Percentiles rank a stretch among this genome's conserved stretches.
Conservation (phyloP, 2,329 filamentous ascomycete genomes). For the Cyanodermella asteris region DNA sequence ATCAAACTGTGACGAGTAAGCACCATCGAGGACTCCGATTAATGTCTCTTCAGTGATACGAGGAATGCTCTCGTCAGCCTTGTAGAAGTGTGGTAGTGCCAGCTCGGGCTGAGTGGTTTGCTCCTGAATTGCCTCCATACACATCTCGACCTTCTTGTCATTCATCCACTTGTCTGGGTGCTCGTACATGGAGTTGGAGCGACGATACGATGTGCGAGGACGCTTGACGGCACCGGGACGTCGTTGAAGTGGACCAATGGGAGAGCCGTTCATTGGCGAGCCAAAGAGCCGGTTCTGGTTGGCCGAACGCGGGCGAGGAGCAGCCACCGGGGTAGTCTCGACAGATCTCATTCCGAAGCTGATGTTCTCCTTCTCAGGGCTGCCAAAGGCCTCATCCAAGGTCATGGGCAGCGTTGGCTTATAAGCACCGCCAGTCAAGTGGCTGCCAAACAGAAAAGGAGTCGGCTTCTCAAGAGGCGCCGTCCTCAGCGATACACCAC, state of each 20-base stretch:
- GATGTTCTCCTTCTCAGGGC: too few relatives aligned
- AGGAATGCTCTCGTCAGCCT: conserved; percentile 69
- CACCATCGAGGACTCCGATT: conserved; percentile 68
- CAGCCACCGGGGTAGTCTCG: too few relatives aligned
- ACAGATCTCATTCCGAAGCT: too few relatives aligned
- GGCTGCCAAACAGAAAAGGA: too few relatives aligned
- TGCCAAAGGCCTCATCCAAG: too few relatives aligned
- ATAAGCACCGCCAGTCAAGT: too few relatives aligned
- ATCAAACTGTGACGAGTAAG: conserved; percentile 54
- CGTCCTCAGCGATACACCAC: too few relatives aligned
- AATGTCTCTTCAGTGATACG: conserved; percentile 67
- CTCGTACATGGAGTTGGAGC: conserved; percentile 96
- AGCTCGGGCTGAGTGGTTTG: conserved; percentile 53
- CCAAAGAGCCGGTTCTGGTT: too few relatives aligned
- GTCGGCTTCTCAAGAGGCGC: too few relatives aligned
- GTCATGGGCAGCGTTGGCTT: too few relatives aligned
- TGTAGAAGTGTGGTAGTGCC: conserved; percentile 62
- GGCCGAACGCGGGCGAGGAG: too few relatives aligned
- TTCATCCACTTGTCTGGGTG: conserved; percentile 73
- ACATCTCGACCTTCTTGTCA: conserved; percentile 41
- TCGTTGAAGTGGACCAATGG: conserved; percentile 47
- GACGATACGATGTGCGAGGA: conserved; percentile 69
- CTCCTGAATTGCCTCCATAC: conserved; percentile 35
- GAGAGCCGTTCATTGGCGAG: conserved; percentile 69
- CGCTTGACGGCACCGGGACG: conserved; percentile 50